Evolutionary conservation across 129 eudicot genomes (phyloP), one percentile per base, ranked within the genome.

Genomic region (Flaveria trinervia): DNA sequence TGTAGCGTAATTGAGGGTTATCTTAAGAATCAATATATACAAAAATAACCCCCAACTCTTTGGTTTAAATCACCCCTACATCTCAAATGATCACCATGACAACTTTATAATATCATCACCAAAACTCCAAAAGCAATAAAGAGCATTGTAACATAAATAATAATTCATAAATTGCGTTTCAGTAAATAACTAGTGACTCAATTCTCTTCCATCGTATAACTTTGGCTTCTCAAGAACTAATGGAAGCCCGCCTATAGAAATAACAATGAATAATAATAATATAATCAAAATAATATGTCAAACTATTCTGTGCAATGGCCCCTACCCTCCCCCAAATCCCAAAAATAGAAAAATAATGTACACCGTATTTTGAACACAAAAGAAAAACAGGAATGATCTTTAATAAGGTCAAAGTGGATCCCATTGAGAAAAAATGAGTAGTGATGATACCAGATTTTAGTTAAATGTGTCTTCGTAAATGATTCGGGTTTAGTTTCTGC

Each of bases 401-500:
- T 51, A 16, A 72, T 64, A 43, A 41, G 60, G 55, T 52, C 20
- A 76, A 68, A 41, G 59, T 49, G 45, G 43, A 50, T 48, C 77
- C 52, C 25, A 23, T 26, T 20, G 18, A 26, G 61, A 13, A 78
- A 76, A 78, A 70, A 78, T 77, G 56, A 70, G 60, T 55, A 23
- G 57, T 13, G 68, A 10, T 52, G 17, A 54, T 77, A 77, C 75
- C 76, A 39, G 30, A 68, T 54, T 68, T 66, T 43, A 43, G 8
- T 44, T 70, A 20, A 69, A 8, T 44, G 22, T 68, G 45, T 23
- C 66, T 18, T 44, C 44, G 61, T 56, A 56, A 28, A 45, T 20
- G 36, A 18, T 61, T 86, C 81, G 85, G 85, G 51, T 73, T 80
- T 86, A 85, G 82, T 77, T 79, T 86, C 84, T 74, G 92, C 92